Base-by-base conservation (phyloP, 306 rosid genomes). In the Aeschynomene evenia region DNA sequence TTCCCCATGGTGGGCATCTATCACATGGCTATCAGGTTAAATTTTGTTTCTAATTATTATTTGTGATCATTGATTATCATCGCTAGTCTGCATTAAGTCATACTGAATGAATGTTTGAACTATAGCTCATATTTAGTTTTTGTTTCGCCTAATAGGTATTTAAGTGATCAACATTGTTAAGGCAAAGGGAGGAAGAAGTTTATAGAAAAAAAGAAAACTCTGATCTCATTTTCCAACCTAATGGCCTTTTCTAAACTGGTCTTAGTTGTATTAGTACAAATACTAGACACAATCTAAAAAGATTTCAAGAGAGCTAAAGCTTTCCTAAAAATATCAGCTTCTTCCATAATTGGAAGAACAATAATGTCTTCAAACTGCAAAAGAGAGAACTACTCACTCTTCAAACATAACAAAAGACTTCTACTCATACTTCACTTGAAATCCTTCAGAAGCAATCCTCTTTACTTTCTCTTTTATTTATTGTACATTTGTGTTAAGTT, bases 11-110 rank as follows among this genome's bases (percentile, higher is more conserved):
- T 48, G 96, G 98, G 33, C 98, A 92, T 84, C 89, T 92, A 75
- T 92, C 98, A 13, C 98, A 92, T 81, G 98, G 98, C 70, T 92
- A 92, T 81, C 98, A 92, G 98, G 98, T 92, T 63, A 82, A 48
- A n/a, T 70, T 70, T 62, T 56, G 36, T 42, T 68, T 50, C 24
- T 39, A 50, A 33, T 77, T 54, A 68, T 43, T 62, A 57, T 15
- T 43, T 63, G 22, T 29, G 20, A 18, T 55, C 56, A 23, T 13
- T 62, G 80, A 12, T 26, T 54, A n/a, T 57, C 51, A 34, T 74
- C 20, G 55, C 51, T 58, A 76, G 62, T 76, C 51, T 71, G 68
- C 36, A 43, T 9, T 29, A 52, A 55, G 52, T 66, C 65, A 39
- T 54, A 48, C 23, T 52, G 45, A 71, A 46, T 76, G 57, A 51